phyloP scores from a whole-genome alignment of 495 filamentous ascomycete genomes.

The Amphirosellinia nigrospora region DNA sequence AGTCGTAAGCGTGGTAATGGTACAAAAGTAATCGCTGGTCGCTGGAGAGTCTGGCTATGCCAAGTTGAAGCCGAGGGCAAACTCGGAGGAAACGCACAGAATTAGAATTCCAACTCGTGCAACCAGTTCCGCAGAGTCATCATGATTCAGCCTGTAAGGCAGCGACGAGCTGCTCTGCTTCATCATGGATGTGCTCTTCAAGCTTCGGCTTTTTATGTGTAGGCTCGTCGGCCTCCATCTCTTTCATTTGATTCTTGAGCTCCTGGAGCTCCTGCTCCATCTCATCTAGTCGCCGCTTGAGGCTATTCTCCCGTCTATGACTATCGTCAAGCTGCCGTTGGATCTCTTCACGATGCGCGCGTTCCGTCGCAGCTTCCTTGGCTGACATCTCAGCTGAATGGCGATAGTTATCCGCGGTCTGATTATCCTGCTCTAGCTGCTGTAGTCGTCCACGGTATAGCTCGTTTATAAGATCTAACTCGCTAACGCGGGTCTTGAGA shows the following conservation, averaged over 20 bases:
- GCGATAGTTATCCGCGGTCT: conserved; percentile 45
- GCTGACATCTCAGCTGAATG: conserved; percentile 50
- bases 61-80: background rate
- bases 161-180: conserved; percentile 21
- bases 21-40: conserved; percentile 21
- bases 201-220: conserved; percentile 38
- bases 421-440: conserved; percentile 77
- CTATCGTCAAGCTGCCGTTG: conserved; percentile 75
- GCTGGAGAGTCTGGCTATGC: background rate
- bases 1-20: conserved; percentile 22
- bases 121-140: background rate
- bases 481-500: conserved; percentile 87
- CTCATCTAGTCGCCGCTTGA: conserved; percentile 83
- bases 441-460: conserved; percentile 87
- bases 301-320: conserved; percentile 76
- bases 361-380: conserved; percentile 44
- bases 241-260: conserved; percentile 45
- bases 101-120: background rate
- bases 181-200: conserved; percentile 16
- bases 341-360: conserved; percentile 51
- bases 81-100: background rate
- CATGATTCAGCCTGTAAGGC: conserved; percentile 20
- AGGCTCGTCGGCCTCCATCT: conserved; percentile 40
- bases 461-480: conserved; percentile 95
- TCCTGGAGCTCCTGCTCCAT: conserved; percentile 65